Percentiles rank a stretch among this genome's conserved stretches.
Evolutionary conservation across 768 basidiomycete species (phyloP).

Genomic region (Hypsizygus marmoreus): DNA sequence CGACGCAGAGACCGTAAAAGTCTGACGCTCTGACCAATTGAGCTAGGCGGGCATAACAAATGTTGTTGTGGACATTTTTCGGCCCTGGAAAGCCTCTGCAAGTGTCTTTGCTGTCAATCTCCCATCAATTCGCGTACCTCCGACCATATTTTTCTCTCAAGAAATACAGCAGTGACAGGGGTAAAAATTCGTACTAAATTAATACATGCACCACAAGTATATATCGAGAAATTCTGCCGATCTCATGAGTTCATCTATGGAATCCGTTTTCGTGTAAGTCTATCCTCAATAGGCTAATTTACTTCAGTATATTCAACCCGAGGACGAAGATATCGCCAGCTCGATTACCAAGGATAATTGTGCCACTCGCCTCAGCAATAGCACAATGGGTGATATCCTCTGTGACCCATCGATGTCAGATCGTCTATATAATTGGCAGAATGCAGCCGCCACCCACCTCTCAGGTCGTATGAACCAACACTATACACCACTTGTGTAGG

Average conservation of each 20-base stretch:
- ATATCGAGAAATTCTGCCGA: conserved; percentile 8
- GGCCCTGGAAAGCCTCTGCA: no score
- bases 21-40: conserved; percentile 69
- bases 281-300: no score
- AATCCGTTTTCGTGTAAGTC: neutral
- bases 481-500: conserved; percentile 32
- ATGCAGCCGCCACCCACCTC: conserved; percentile 28
- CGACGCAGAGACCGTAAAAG: no score
- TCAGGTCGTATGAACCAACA: conserved; percentile 38
- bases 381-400: conserved; percentile 50
- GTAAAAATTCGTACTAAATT: no score
- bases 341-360: conserved; percentile 43
- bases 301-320: conserved; percentile 17
- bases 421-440: neutral
- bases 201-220: neutral
- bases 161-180: no score
- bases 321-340: conserved; percentile 40
- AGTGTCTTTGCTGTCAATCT: no score
- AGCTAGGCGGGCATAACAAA: conserved; percentile 61
- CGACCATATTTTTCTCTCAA: no score
- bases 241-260: neutral
- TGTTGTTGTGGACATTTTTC: no score
- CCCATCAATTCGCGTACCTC: no score
- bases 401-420: conserved; percentile 13
- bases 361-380: conserved; percentile 46